Evolutionary conservation across 208 protist species (phyloP).

Genomic region (Crithidia expoeki): DNA sequence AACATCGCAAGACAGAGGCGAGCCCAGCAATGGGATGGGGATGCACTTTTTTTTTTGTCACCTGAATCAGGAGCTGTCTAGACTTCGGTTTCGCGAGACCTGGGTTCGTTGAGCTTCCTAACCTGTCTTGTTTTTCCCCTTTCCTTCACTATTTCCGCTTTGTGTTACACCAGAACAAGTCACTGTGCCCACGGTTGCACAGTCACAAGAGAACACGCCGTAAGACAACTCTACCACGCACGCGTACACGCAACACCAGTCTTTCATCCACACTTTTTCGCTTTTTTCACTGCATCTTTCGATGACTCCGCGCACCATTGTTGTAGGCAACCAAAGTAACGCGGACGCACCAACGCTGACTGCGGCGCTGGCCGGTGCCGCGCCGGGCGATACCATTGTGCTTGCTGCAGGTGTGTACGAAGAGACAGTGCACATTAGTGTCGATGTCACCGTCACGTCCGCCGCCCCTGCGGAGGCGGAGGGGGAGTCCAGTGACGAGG

Average conservation of each 20-base stretch:
- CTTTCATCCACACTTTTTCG: too few species aligned
- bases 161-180: too few species aligned
- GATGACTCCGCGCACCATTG: slow-evolving; percentile 33
- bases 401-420: slow-evolving; percentile 80
- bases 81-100: too few species aligned
- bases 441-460: slow-evolving; percentile 52
- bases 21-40: too few species aligned
- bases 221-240: background rate
- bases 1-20: too few species aligned
- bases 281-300: background rate
- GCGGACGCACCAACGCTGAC: slow-evolving; percentile 65
- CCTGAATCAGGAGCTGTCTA: too few species aligned
- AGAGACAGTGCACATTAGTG: slow-evolving; percentile 58
- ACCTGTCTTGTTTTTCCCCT: too few species aligned
- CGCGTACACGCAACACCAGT: too few species aligned
- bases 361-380: slow-evolving; percentile 54
- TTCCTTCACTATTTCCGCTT: background rate
- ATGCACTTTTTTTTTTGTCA: too few species aligned
- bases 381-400: slow-evolving; percentile 59
- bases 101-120: too few species aligned
- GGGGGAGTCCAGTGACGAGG: background rate
- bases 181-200: too few species aligned
- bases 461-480: background rate
- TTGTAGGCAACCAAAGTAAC: slow-evolving; percentile 42
- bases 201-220: too few species aligned